Conservation (phyloP, 2,329 filamentous ascomycete genomes). For the Fusarium albidum region DNA sequence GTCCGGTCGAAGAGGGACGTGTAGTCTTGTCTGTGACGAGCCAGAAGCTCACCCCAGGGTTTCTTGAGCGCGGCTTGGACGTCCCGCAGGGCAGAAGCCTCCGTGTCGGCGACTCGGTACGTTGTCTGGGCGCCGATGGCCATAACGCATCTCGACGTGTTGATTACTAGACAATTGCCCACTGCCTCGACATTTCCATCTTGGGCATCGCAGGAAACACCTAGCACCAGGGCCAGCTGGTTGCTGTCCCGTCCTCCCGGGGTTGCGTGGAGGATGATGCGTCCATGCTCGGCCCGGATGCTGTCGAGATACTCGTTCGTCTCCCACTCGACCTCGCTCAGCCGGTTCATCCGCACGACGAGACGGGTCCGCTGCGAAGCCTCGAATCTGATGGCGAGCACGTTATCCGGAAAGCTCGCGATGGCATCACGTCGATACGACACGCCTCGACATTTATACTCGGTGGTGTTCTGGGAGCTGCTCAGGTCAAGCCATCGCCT, state of each 20-base stretch:
- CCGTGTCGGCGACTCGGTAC: conserved; percentile 31
- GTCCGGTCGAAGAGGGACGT: conserved; percentile 21
- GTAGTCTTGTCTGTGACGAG: conserved; percentile 33
- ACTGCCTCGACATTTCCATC: conserved; percentile 16
- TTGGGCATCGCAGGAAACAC: conserved; percentile 4
- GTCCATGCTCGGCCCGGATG: conserved; percentile 26
- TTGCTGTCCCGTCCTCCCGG: conserved; percentile 35
- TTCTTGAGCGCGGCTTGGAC: conserved; percentile 33
- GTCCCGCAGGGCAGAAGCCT: conserved; percentile 29
- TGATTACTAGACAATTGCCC: conserved; percentile 29
- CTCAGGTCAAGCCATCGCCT: conserved; percentile 50
- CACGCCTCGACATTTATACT: conserved; percentile 47
- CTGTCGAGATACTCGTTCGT: conserved; percentile 39
- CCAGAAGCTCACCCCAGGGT: conserved; percentile 21
- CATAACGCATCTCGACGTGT: conserved; percentile 20
- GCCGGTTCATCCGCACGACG: conserved; percentile 36
- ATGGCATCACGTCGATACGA: conserved; percentile 48
- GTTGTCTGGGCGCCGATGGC: conserved; percentile 36
- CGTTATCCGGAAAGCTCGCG: conserved; percentile 51
- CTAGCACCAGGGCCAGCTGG: conserved; percentile 23
- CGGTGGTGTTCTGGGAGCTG: conserved; percentile 46
- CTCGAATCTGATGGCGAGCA: conserved; percentile 40
- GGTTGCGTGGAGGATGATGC: conserved; percentile 31
- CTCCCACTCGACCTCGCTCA: conserved; percentile 34
- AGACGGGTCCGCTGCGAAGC: conserved; percentile 34